Conservation (phyloP, 2,329 filamentous ascomycete species). For the Ophiostoma montium region DNA sequence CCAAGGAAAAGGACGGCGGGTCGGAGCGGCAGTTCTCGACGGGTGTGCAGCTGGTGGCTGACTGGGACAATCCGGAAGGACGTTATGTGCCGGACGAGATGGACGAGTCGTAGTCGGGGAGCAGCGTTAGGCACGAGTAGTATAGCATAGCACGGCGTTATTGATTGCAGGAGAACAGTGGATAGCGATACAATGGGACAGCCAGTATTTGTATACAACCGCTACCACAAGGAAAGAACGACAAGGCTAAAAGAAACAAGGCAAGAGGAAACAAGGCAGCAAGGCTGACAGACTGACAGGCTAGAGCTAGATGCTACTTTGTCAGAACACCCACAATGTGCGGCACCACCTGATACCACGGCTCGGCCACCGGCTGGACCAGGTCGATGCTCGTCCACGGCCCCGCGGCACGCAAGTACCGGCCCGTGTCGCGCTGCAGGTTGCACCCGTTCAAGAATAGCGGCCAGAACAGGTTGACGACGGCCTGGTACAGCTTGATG, state of each 20-base stretch:
- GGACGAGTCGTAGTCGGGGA: background rate
- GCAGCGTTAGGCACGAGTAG: background rate
- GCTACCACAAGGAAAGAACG: background rate
- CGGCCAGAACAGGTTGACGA: constrained; percentile 40
- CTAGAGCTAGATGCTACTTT: constrained; percentile 24
- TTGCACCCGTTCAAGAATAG: constrained; percentile 36
- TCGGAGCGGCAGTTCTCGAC: background rate
- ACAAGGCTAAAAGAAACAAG: background rate
- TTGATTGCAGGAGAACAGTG: no score
- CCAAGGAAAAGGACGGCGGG: background rate
- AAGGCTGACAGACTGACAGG: background rate
- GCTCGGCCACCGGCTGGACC: constrained; percentile 24
- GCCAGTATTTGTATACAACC: no score
- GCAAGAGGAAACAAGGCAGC: background rate
- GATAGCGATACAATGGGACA: no score
- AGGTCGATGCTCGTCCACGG: constrained; percentile 37
- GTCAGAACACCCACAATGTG: constrained; percentile 38
- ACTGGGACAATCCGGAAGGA: constrained; percentile 15
- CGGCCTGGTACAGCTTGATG: constrained; percentile 35
- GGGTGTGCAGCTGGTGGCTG: constrained; percentile 8
- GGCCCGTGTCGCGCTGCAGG: constrained; percentile 33
- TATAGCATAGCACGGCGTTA: no score
- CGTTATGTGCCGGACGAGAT: constrained; percentile 7
- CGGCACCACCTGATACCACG: constrained; percentile 29
- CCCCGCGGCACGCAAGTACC: constrained; percentile 32